Conservation (phyloP, 805 yeast genomes). For the Lipomyces chichibuensis region DNA sequence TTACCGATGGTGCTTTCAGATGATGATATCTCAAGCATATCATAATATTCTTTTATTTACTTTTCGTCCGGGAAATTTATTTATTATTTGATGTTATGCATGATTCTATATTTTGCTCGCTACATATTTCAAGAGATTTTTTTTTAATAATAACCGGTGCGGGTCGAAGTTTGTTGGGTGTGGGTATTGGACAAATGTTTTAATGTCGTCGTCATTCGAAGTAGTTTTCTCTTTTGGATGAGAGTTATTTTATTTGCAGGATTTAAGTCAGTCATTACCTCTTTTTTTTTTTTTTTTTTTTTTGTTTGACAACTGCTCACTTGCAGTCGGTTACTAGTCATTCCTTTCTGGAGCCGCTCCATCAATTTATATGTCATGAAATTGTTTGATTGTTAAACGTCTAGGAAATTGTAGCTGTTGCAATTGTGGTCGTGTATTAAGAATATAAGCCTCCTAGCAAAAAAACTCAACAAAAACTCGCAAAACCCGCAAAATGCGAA, state of each 20-base stretch:
- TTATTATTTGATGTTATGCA: not conserved
- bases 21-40: not conserved
- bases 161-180: no score
- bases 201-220: no score
- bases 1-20: not conserved
- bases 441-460: no score
- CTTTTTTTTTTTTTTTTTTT: no score
- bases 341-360: not conserved
- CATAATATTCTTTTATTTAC: no score
- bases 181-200: no score
- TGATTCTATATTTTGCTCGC: not conserved
- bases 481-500: no score
- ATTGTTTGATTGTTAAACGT: not conserved
- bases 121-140: not conserved
- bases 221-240: not conserved
- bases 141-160: no score
- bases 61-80: not conserved
- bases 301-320: not conserved
- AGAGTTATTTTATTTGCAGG: no score
- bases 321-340: not conserved
- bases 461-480: no score
- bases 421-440: not conserved
- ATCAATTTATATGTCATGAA: not conserved
- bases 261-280: no score
- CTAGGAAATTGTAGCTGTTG: not conserved